phyloP scores from a whole-genome alignment of 1,139 yeast species.

The Magnusiomyces clavatus region DNA sequence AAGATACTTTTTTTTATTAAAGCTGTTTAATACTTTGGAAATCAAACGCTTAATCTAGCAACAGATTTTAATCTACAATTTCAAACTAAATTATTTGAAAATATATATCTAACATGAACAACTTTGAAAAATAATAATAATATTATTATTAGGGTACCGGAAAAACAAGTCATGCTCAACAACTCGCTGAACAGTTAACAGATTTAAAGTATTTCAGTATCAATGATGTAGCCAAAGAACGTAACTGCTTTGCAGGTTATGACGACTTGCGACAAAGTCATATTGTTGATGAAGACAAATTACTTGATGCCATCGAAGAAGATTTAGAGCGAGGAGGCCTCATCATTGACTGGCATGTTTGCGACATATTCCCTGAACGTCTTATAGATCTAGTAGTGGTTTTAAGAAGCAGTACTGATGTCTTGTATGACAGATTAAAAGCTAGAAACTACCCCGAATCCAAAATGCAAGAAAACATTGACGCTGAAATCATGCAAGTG shows the following conservation, averaged over 20 bases:
- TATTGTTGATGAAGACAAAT: constrained; percentile 86
- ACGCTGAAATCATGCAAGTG: constrained; percentile 96
- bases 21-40: neutral
- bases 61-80: neutral
- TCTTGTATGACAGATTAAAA: constrained; percentile 65
- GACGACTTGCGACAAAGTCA: constrained; percentile 80
- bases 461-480: constrained; percentile 85
- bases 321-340: constrained; percentile 77
- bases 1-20: neutral
- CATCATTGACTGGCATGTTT: constrained; percentile 93
- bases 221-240: constrained; percentile 74
- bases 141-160: constrained; percentile 64
- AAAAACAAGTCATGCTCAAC: constrained; percentile 75
- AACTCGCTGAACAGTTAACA: constrained; percentile 45
- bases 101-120: neutral
- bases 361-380: constrained; percentile 90
- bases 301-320: constrained; percentile 74
- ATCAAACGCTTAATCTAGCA: neutral
- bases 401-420: constrained; percentile 64
- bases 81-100: neutral
- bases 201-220: constrained; percentile 56
- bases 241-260: constrained; percentile 71
- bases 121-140: neutral
- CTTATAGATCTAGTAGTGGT: constrained; percentile 89
- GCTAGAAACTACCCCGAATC: constrained; percentile 62